phyloP scores from a whole-genome alignment of 345 rosid species.

The Citrus trifoliata region DNA sequence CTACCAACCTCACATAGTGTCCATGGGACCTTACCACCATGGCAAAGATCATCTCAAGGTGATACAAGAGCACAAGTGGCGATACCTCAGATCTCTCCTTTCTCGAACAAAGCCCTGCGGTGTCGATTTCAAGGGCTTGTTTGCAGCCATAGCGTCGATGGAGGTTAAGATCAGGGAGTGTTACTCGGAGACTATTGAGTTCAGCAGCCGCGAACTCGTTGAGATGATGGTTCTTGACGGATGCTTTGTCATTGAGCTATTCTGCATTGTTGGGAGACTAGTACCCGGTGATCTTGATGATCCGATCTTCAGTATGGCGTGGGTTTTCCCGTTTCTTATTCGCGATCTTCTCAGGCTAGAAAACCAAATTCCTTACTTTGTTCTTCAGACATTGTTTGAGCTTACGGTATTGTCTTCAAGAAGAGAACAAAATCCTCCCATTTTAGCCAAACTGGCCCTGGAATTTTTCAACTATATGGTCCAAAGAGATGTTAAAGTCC shows the following conservation, averaged over 20 bases:
- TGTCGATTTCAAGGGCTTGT: slow-evolving; percentile 3
- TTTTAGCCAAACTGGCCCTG: slow-evolving; percentile 37
- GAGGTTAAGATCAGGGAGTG: slow-evolving; percentile 31
- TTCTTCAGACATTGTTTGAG: slow-evolving; percentile 38
- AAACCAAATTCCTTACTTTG: slow-evolving; percentile 57
- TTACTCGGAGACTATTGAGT: slow-evolving; percentile 22
- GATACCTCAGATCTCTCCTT: slow-evolving; percentile 24
- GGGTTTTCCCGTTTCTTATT: slow-evolving; percentile 42
- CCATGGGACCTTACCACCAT: slow-evolving; percentile 48
- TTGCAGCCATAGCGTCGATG: not conserved
- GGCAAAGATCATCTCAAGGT: slow-evolving; percentile 30
- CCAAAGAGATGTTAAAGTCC: slow-evolving; percentile 25
- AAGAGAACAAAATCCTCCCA: not conserved
- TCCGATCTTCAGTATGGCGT: slow-evolving; percentile 43
- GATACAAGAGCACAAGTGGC: slow-evolving; percentile 52
- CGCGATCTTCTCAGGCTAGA: slow-evolving; percentile 52
- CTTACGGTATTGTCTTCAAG: slow-evolving; percentile 10
- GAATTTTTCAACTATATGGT: slow-evolving; percentile 40
- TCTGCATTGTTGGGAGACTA: slow-evolving; percentile 39
- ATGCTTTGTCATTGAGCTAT: slow-evolving; percentile 56
- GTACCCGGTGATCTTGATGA: slow-evolving; percentile 35
- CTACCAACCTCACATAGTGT: slow-evolving; percentile 42
- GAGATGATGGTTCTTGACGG: slow-evolving; percentile 59
- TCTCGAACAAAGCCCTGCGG: slow-evolving; percentile 4
- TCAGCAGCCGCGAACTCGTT: slow-evolving; percentile 14